Conservation (phyloP, 768 basidiomycete genomes). For the Tulasnella sp. region DNA sequence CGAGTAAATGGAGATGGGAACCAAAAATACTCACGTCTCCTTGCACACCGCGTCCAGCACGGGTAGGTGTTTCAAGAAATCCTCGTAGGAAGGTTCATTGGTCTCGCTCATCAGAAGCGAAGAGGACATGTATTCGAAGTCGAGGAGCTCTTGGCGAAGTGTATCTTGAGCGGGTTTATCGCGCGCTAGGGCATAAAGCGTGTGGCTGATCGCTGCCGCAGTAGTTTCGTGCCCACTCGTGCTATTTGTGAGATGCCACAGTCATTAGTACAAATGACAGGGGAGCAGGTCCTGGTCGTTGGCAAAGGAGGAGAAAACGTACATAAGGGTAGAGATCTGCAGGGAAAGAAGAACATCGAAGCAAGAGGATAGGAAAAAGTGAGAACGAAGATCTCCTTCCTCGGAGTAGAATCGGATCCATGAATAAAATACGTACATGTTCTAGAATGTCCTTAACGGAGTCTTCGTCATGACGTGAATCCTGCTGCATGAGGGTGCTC, state of each 20-base stretch:
- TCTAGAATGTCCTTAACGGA: slow-evolving; percentile 18
- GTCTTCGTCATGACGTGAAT: not conserved
- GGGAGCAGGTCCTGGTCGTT: too few species aligned
- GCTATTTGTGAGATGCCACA: too few species aligned
- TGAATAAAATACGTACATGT: slow-evolving; percentile 10
- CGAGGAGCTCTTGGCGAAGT: slow-evolving; percentile 33
- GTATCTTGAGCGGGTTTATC: slow-evolving; percentile 31
- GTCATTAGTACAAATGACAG: too few species aligned
- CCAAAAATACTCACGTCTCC: slow-evolving; percentile 25
- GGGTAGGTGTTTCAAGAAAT: slow-evolving; percentile 29
- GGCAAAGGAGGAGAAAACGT: slow-evolving; percentile 22
- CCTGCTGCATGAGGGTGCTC: not conserved
- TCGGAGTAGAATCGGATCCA: not conserved
- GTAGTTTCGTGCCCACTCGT: slow-evolving; percentile 16
- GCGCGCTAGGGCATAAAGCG: slow-evolving; percentile 33
- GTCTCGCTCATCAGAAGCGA: not conserved
- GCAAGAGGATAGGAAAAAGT: not conserved
- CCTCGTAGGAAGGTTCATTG: slow-evolving; percentile 30
- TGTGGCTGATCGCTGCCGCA: slow-evolving; percentile 28
- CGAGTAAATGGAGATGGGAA: too few species aligned
- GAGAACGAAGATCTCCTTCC: not conserved
- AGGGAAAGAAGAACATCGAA: slow-evolving; percentile 15
- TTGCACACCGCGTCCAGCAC: slow-evolving; percentile 36
- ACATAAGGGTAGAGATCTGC: slow-evolving; percentile 29
- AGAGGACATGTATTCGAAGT: slow-evolving; percentile 13